Base-by-base conservation (phyloP, 352 stramenopile species). In the Blastocystis sp. region DNA sequence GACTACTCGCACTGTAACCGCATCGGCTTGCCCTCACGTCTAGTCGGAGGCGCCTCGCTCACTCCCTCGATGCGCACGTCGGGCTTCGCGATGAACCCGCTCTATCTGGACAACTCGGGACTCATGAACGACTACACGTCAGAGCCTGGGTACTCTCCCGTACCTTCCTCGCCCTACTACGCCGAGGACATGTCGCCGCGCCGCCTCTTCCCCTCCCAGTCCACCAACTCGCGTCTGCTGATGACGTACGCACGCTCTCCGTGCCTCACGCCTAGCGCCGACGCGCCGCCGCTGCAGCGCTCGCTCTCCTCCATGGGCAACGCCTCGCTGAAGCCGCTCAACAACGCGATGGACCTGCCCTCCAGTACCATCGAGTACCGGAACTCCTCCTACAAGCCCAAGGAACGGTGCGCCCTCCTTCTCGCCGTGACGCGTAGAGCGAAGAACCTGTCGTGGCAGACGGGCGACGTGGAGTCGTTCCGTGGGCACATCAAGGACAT, bases 401-500 rank as follows among this genome's bases (percentile, higher is more conserved):
- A 85, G 51, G 74, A 85, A 24, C 31, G 37, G 63, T 74, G 29
- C 26, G 63, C 13, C 0, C 24, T 13, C 10, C 24, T 1, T 12
- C 26, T 0, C 24, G 63, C 6, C 0, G 12, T 74, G 63, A 74
- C 35, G 63, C 29, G 63, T 74, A 67, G 50, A 1, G 2, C 60
- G 74, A 85, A 85, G 51, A 69, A 35, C 37, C 6, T 55, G 24
- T 13, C 62, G 21, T 89, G 79, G 79, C 63, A 77, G 63, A 62
- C 41, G 35, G 62, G 61, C 33, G 79, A 80, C n/a, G 50, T 80
- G 13, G 79, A 89, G 39, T 78, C 59, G 13, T 89, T 69, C 65
- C 41, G 50, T 16, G 90, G 90, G 1, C 77, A 91, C 31, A 90
- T 92, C 55, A 89, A 91, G 61, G 77, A 91, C 16, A 80, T 96